These are phyloP conservation scores for Eragrostis nindensis DNA, from an alignment of 176 grass and related monocot species.

Conservation along the genomic window DNA sequence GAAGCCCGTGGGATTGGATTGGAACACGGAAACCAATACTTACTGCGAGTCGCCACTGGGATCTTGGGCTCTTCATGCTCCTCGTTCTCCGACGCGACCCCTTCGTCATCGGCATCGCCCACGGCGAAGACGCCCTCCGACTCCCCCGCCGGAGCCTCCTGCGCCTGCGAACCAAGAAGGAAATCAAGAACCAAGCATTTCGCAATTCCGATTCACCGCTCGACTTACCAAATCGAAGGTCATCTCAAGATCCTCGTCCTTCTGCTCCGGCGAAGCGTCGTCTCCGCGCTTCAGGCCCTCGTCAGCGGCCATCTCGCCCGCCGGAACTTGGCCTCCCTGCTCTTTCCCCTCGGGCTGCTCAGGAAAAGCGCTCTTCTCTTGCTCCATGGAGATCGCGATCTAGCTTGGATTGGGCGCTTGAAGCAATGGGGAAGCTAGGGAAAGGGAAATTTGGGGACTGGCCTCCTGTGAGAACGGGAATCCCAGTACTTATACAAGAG, in stretches of 20 bases:
- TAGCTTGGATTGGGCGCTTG: neutral
- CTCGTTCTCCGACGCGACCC: neutral
- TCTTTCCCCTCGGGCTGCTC: neutral
- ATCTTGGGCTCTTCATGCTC: neutral
- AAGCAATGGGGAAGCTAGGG: neutral
- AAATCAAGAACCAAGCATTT: conserved; percentile 17
- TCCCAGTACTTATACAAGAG: too few species aligned
- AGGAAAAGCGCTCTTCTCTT: neutral
- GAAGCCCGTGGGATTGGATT: too few species aligned
- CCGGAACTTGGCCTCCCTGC: neutral
- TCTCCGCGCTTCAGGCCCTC: neutral
- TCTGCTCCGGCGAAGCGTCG: neutral
- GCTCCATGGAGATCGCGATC: conserved; percentile 23
- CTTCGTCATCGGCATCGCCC: neutral
- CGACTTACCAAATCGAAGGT: neutral
- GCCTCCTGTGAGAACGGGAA: too few species aligned
- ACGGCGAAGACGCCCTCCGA: neutral
- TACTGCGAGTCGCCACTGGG: neutral
- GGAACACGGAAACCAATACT: too few species aligned
- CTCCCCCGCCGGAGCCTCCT: conserved; percentile 8
- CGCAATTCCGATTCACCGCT: neutral
- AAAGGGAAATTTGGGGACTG: neutral
- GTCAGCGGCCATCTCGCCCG: neutral
- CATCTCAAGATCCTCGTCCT: neutral
- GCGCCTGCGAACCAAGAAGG: conserved; percentile 1